These are phyloP conservation scores for Aspergillus indologenus DNA, from an alignment of 495 filamentous ascomycete species.

Conservation along the genomic window DNA sequence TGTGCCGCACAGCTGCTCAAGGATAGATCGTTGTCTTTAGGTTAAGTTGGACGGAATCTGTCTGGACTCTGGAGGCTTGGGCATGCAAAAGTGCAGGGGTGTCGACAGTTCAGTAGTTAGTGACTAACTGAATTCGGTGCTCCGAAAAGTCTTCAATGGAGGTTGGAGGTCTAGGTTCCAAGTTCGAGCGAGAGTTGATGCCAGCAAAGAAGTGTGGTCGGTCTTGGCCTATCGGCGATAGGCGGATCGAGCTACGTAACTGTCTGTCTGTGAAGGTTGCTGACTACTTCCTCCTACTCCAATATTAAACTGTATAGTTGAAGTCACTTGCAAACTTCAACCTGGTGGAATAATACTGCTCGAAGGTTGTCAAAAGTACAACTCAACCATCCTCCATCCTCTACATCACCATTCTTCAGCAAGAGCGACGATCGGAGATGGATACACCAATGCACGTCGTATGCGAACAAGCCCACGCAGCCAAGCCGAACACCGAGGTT, in stretches of 20 bases:
- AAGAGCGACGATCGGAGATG: background rate
- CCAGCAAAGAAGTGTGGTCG: too few relatives aligned
- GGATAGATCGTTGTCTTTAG: background rate
- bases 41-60: background rate
- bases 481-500: background rate
- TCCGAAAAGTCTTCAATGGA: too few relatives aligned
- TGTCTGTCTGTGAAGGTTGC: background rate
- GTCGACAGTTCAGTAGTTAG: too few relatives aligned
- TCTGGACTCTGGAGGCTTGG: background rate
- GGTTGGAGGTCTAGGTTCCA: background rate
- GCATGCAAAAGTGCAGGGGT: too few relatives aligned
- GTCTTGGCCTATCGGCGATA: background rate
- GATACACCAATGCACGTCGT: background rate
- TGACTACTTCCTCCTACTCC: background rate
- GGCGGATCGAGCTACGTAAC: too few relatives aligned
- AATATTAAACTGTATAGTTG: too few relatives aligned
- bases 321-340: too few relatives aligned
- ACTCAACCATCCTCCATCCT: too few relatives aligned
- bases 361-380: too few relatives aligned
- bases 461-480: background rate
- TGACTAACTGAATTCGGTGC: too few relatives aligned
- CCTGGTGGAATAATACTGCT: too few relatives aligned
- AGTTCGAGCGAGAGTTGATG: background rate
- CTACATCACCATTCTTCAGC: background rate
- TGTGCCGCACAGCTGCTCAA: background rate